Evolutionary conservation across 1,139 yeast species (phyloP), one percentile per base, ranked within the genome.

Genomic region (Hyphopichia fennica): DNA sequence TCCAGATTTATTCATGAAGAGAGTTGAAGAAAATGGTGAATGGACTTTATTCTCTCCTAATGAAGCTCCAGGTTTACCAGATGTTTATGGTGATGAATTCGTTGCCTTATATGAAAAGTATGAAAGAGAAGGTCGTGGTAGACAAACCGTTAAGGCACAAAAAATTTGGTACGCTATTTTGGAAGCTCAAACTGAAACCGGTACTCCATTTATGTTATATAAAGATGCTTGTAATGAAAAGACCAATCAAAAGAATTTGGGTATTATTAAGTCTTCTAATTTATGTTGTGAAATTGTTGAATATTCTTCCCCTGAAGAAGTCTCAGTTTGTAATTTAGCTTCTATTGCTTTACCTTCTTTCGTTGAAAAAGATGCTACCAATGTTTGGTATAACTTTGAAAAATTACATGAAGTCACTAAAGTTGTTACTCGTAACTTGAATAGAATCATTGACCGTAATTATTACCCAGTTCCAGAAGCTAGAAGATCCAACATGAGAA

Each of bases 171-270:
- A 85, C 52, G 82, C 90, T 42, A 87, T 88, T 51, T 72, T 88
- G 50, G 95, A 88, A 61, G 85, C 95, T 38, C 96, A 88, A 70
- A 87, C 93, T 41, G 96, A 88, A 72, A 88, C 96, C 29, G 96
- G 96, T 60, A 86, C 89, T 56, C 96, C 96, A 40, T 89, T 86
- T 73, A 87, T 88, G 89, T 76, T 88, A 38, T 88, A 87, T 74
- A 88, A 88, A 69, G 96, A 88, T 69, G 81, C 95, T 35, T 86
- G 95, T 72, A 88, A 88, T 71, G 58, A 75, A 51, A 88, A 89
- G 69, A 75, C 87, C 48, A 88, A 88, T 67, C 96, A 88, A 68
- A 81, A 87, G 79, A 88, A 88, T 63, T 72, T 88, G 63, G 96
- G 96, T 58, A 75, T 84, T 39, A 88, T 88, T 68, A 88, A 88